phyloP scores from a whole-genome alignment of 139 green algal species.

The Trebouxia sp. region DNA sequence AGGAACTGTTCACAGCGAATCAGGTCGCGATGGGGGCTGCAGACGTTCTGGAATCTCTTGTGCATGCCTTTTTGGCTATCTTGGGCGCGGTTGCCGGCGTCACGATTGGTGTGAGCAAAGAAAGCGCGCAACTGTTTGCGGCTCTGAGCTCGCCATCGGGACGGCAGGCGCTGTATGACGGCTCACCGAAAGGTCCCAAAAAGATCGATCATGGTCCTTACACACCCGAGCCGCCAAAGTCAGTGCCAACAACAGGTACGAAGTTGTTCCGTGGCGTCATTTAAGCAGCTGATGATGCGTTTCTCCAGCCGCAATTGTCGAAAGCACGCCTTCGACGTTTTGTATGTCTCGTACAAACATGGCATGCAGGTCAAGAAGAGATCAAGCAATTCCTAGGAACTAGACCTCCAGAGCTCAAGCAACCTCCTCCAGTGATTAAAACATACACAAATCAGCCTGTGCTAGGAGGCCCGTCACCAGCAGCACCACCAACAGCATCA shows the following conservation, averaged over 20 bases:
- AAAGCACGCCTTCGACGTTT: neutral
- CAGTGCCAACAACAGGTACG: too few species aligned
- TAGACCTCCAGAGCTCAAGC: neutral
- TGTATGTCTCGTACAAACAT: too few species aligned
- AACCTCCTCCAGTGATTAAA: neutral
- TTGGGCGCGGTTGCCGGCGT: neutral
- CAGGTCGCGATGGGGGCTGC: too few species aligned
- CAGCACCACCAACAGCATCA: neutral
- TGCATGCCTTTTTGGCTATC: neutral
- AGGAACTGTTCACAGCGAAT: too few species aligned
- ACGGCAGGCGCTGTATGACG: neutral
- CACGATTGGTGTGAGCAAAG: neutral
- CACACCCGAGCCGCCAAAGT: neutral
- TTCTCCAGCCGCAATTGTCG: neutral
- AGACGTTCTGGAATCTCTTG: neutral
- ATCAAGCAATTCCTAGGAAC: slow-evolving; percentile 7
- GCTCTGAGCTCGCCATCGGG: neutral
- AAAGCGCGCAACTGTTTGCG: neutral
- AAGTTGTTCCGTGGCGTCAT: too few species aligned
- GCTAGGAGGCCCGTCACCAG: too few species aligned
- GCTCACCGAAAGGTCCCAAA: neutral
- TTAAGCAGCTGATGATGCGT: neutral
- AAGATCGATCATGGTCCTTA: neutral
- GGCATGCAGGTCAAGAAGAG: neutral
- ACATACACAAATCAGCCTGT: neutral